phyloP scores from a whole-genome alignment of 2,329 filamentous ascomycete species.

The Ampelomyces quisqualis region DNA sequence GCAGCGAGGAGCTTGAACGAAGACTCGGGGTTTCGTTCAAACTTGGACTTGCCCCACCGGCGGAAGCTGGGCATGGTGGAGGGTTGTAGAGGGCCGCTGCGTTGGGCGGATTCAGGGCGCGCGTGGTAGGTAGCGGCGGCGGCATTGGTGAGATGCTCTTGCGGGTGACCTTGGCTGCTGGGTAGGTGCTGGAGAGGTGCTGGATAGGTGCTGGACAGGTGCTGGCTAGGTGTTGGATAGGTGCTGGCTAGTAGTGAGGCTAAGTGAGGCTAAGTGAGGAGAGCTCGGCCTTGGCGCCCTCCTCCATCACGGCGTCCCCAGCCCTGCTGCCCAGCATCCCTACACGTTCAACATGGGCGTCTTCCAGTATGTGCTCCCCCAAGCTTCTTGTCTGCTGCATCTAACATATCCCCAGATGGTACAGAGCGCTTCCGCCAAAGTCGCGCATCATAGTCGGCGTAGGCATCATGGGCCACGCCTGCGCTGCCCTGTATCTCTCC shows the following conservation, averaged over 20 bases:
- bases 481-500: slow-evolving; percentile 69
- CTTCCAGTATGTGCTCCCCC: slow-evolving; percentile 36
- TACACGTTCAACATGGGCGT: slow-evolving; percentile 31
- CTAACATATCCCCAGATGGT: slow-evolving; percentile 46
- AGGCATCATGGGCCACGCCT: slow-evolving; percentile 75
- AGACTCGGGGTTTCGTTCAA: slow-evolving; percentile 44
- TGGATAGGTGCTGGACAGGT: no score
- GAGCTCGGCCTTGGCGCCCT: slow-evolving; percentile 1
- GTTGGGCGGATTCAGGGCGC: slow-evolving; percentile 16
- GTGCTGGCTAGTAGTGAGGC: no score
- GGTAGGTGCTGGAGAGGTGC: background rate
- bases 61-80: slow-evolving; percentile 39
- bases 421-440: slow-evolving; percentile 68
- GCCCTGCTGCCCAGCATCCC: slow-evolving; percentile 2
- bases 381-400: background rate
- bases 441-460: slow-evolving; percentile 71
- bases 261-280: background rate
- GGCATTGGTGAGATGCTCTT: no score
- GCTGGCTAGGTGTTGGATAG: no score
- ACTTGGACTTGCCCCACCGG: slow-evolving; percentile 42
- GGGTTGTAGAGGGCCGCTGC: slow-evolving; percentile 8
- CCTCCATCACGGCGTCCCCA: slow-evolving; percentile 4
- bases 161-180: no score
- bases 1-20: slow-evolving; percentile 47
- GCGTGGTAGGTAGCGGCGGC: no score